phyloP scores from a whole-genome alignment of 176 grass and related monocot species.

The Luzula sylvatica region DNA sequence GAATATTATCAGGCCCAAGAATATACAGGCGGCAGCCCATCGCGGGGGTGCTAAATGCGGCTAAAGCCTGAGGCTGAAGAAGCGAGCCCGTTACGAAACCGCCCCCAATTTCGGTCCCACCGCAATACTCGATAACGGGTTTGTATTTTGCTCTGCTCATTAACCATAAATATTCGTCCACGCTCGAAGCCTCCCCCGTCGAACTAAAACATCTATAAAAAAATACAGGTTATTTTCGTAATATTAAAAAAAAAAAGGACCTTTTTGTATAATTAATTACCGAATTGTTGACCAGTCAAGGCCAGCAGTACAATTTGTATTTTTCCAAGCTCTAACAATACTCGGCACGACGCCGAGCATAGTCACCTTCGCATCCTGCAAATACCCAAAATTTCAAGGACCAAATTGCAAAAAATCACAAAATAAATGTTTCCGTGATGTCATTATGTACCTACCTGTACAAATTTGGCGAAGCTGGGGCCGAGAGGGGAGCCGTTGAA shows the following conservation, averaged over 20 bases:
- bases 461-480: constrained; percentile 80
- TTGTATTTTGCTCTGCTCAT: constrained; percentile 98
- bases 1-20: constrained; percentile 49
- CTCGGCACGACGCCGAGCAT: constrained; percentile 98
- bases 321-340: constrained; percentile 89
- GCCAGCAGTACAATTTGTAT: constrained; percentile 60
- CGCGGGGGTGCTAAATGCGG: constrained; percentile 86
- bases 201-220: constrained; percentile 89
- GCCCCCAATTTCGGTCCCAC: constrained; percentile 91
- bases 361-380: constrained; percentile 88
- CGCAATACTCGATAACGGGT: constrained; percentile 90
- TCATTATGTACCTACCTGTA: constrained; percentile 46
- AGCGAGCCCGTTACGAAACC: constrained; percentile 76
- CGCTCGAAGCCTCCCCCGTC: constrained; percentile 84
- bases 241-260: constrained; percentile 2
- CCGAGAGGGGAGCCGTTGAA: constrained; percentile 82
- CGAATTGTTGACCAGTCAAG: constrained; percentile 80
- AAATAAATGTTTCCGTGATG: neutral
- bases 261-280: constrained; percentile 25
- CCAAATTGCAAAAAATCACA: neutral
- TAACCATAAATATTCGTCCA: constrained; percentile 97
- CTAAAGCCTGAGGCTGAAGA: constrained; percentile 76
- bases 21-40: constrained; percentile 87
- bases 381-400: constrained; percentile 5
- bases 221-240: neutral